Evolutionary conservation across 2,329 filamentous ascomycete genomes (phyloP).

Genomic region (Colletotrichum falcatum): DNA sequence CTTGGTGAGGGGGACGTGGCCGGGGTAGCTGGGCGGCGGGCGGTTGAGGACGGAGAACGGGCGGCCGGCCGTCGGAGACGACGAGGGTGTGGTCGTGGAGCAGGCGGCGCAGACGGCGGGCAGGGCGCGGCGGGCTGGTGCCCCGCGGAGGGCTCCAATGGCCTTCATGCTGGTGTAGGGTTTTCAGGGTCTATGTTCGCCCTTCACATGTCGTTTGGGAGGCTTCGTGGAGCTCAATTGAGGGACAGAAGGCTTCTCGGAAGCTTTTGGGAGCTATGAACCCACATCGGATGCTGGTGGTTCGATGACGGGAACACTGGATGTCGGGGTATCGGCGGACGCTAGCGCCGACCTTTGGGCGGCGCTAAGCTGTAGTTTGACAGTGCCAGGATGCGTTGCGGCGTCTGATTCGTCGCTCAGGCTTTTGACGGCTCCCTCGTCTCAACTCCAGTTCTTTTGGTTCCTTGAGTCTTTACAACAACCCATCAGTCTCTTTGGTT

Average conservation of each 20-base stretch:
- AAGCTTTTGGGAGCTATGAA: constrained; percentile 23
- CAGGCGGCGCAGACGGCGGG: constrained; percentile 40
- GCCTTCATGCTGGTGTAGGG: constrained; percentile 25
- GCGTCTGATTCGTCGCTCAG: constrained; percentile 15
- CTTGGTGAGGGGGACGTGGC: constrained; percentile 88
- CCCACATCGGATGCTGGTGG: constrained; percentile 18
- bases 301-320: constrained; percentile 23
- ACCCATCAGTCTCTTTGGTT: background rate
- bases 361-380: background rate
- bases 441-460: background rate
- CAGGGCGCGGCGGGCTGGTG: constrained; percentile 21
- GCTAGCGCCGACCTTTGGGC: constrained; percentile 19
- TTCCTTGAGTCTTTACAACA: background rate
- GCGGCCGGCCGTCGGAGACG: constrained; percentile 40
- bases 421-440: background rate
- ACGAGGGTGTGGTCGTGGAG: constrained; percentile 32
- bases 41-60: constrained; percentile 86
- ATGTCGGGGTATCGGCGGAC: constrained; percentile 31
- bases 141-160: constrained; percentile 15
- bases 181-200: background rate
- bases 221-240: background rate
- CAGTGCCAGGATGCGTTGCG: background rate
- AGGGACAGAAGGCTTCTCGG: background rate
- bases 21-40: constrained; percentile 87
- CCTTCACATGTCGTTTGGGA: background rate